Evolutionary conservation across 768 basidiomycete species (phyloP), one percentile per base, ranked within the genome.

Genomic region (Hericium coralloides): DNA sequence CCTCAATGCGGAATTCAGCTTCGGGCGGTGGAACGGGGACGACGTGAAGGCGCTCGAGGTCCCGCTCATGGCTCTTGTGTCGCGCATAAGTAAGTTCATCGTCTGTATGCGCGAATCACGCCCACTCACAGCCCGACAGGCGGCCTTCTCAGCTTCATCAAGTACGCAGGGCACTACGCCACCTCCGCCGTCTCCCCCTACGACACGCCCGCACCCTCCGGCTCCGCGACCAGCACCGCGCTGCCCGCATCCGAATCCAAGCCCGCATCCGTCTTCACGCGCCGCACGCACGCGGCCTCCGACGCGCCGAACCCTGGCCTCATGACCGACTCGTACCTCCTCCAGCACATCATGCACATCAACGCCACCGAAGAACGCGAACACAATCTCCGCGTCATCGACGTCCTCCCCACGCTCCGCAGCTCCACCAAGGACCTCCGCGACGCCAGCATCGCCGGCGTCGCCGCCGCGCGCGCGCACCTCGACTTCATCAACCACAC

Each of bases 21-120:
- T 68, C 66, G 76, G 76, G 2, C 69, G 69, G 48, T 78, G 76
- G 76, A 77, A 70, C 59, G 73, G 73, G 20, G 72, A 75, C 26
- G 76, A 79, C 58, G 63, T 76, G 14, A 68, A 64, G 38, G 64
- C 54, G n/a, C 59, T 78, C 20, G 64, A 71, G 14, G 67, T 69
- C 38, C 76, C 75, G 0, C 59, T 77, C 14, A 57, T 65, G n/a
- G 55, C 56, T 1, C 57, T 75, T 39, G 66, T 75, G 38, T 67
- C 65, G n/a, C 71, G 76, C 15, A 58, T 69, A 31, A 65, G 76
- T 76, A 36, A 6, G 72, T 64, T 64, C 26, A 1, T 43, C 3
- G 22, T 6, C 12, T n/a, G 31, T 31, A 2, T 51, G 18, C 20
- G 15, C 56, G 31, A 31, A 31, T 31, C 31, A 9, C 5, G 7